Conservation (phyloP, 768 basidiomycete species). For the Phylloporus sp. region DNA sequence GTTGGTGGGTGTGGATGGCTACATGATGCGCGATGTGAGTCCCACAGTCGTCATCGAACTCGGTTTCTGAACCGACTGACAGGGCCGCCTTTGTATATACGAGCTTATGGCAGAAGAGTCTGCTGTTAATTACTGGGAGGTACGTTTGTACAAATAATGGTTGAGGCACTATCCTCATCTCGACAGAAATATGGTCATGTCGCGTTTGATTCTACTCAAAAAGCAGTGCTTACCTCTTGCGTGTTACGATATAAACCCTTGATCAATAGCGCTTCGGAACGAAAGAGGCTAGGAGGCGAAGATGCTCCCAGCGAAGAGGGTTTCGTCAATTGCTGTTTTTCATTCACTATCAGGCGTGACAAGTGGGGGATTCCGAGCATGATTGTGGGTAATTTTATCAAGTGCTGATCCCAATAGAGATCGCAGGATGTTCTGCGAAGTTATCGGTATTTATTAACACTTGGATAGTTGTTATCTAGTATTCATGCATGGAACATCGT, state of each 20-base stretch:
- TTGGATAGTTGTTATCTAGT: slow-evolving; percentile 10
- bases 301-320: slow-evolving; percentile 55
- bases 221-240: slow-evolving; percentile 90
- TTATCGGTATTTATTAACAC: slow-evolving; percentile 5
- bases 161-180: neutral
- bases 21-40: slow-evolving; percentile 81
- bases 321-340: slow-evolving; percentile 84
- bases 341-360: slow-evolving; percentile 83
- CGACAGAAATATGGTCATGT: slow-evolving; percentile 91
- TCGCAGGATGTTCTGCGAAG: neutral
- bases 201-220: slow-evolving; percentile 88
- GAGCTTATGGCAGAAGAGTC: slow-evolving; percentile 98
- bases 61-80: slow-evolving; percentile 2
- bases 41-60: neutral
- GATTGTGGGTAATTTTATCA: slow-evolving; percentile 89
- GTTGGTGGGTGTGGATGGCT: slow-evolving; percentile 81
- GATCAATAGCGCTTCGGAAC: slow-evolving; percentile 38
- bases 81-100: slow-evolving; percentile 93
- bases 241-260: slow-evolving; percentile 77
- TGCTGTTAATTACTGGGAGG: slow-evolving; percentile 98
- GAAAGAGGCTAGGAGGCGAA: slow-evolving; percentile 28
- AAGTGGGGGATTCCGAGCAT: slow-evolving; percentile 85
- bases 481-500: slow-evolving; percentile 5
- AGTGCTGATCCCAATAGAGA: slow-evolving; percentile 39
- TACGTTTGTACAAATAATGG: slow-evolving; percentile 26